A percentile compares a stretch with the other conserved stretches of the same genome.
These are phyloP conservation scores for Macrocybe gigantea DNA, from an alignment of 768 basidiomycete genomes.

Conservation along the genomic window DNA sequence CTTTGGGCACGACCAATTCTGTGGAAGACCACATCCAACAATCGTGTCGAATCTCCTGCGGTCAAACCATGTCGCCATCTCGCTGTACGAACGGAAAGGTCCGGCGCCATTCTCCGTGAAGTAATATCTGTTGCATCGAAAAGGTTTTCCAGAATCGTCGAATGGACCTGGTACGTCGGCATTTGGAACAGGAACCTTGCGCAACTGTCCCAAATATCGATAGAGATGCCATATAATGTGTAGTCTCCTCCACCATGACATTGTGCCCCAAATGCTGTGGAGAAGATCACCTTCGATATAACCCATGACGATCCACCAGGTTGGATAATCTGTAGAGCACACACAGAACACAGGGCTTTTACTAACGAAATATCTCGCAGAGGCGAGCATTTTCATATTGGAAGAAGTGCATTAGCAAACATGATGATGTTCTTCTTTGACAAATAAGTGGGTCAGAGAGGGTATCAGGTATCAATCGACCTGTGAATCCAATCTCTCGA, in stretches of 20 bases:
- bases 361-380: too few species aligned
- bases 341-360: too few species aligned
- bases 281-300: constrained; percentile 16
- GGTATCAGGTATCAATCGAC: too few species aligned
- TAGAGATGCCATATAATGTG: constrained; percentile 14
- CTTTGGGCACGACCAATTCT: background rate
- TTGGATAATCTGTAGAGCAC: too few species aligned
- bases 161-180: constrained; percentile 15
- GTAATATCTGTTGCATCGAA: constrained; percentile 7
- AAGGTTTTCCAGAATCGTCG: constrained; percentile 8
- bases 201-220: constrained; percentile 17
- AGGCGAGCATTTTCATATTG: too few species aligned
- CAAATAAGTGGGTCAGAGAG: too few species aligned
- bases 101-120: constrained; percentile 19
- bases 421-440: too few species aligned
- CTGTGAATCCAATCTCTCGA: too few species aligned
- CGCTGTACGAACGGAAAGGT: constrained; percentile 21
- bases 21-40: too few species aligned
- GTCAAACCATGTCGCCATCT: constrained; percentile 17
- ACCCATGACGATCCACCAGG: constrained; percentile 16
- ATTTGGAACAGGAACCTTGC: constrained; percentile 8
- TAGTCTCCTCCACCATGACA: constrained; percentile 11
- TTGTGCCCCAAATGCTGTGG: constrained; percentile 9
- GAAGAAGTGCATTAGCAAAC: too few species aligned
- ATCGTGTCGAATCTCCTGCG: constrained; percentile 4